These are phyloP conservation scores for Hanseniaspora osmophila DNA, from an alignment of 805 yeast species.

Conservation along the genomic window DNA sequence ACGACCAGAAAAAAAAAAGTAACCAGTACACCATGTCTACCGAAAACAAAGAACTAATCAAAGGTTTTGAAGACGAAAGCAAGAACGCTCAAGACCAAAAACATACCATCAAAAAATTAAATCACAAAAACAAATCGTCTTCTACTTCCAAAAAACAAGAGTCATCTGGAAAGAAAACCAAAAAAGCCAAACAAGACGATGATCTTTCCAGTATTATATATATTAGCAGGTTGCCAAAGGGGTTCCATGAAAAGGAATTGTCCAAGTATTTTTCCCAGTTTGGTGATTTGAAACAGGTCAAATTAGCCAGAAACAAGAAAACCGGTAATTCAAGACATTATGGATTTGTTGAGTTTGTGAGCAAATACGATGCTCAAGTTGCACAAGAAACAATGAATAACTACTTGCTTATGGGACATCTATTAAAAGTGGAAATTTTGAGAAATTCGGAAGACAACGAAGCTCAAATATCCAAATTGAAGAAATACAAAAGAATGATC, in stretches of 20 bases:
- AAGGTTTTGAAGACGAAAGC: constrained; percentile 4
- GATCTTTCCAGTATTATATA: constrained; percentile 56
- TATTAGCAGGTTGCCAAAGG: constrained; percentile 85
- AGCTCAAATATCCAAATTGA: constrained; percentile 24
- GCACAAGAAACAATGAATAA: constrained; percentile 96
- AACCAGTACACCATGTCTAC: constrained; percentile 2
- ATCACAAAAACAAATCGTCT: constrained; percentile 7
- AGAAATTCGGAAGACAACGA: constrained; percentile 30
- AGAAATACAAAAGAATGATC: constrained; percentile 23
- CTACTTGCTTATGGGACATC: constrained; percentile 77
- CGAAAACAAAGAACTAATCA: constrained; percentile 7
- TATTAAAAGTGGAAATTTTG: constrained; percentile 47
- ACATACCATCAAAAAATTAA: constrained; percentile 20
- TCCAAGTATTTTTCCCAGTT: constrained; percentile 77
- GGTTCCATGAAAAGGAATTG: constrained; percentile 70
- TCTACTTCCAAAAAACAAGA: constrained; percentile 12
- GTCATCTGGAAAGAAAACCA: constrained; percentile 34
- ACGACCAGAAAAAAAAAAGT: too few relatives aligned
- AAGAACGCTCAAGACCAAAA: constrained; percentile 3
- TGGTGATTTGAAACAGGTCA: constrained; percentile 67
- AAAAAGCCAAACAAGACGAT: constrained; percentile 9
- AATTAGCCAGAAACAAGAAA: constrained; percentile 76
- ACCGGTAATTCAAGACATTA: constrained; percentile 86
- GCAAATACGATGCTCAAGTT: constrained; percentile 61
- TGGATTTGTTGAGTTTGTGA: constrained; percentile 76